Evolutionary conservation across 2,329 filamentous ascomycete genomes (phyloP).

Genomic region (Aspergillus ruber): DNA sequence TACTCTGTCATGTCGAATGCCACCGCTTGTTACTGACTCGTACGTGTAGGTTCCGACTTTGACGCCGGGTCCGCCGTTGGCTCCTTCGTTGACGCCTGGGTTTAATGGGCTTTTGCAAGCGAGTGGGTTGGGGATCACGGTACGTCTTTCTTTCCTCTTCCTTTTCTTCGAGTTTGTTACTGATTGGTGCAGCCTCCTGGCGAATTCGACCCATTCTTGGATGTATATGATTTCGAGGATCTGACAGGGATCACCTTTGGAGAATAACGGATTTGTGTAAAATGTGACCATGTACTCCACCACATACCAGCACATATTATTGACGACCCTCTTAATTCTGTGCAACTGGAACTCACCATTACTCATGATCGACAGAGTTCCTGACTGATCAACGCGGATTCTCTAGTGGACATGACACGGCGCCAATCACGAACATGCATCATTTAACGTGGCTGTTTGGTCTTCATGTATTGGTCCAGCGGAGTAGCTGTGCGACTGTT

Average conservation of each 20-base stretch:
- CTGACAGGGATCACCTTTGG: constrained; percentile 23
- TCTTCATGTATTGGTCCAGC: no score
- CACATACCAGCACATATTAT: neutral
- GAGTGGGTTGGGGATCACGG: constrained; percentile 17
- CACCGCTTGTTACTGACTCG: neutral
- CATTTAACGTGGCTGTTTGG: neutral
- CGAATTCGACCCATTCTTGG: constrained; percentile 28
- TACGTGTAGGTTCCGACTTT: neutral
- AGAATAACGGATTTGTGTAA: constrained; percentile 3
- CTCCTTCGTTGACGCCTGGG: constrained; percentile 15
- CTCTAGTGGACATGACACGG: neutral
- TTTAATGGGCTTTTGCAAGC: constrained; percentile 17
- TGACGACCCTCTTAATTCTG: constrained; percentile 2
- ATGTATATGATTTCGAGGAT: constrained; percentile 31
- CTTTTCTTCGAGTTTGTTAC: neutral
- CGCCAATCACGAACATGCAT: neutral
- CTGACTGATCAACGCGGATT: neutral
- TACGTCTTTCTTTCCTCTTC: constrained; percentile 7
- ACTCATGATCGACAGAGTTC: neutral
- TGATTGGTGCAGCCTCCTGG: constrained; percentile 17
- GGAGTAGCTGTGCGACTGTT: no score
- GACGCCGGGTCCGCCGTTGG: constrained; percentile 9
- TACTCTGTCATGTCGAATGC: neutral
- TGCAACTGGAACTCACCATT: neutral
- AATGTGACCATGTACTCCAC: no score